A percentile compares a stretch with the other conserved stretches of the same genome.
Conservation (phyloP, 257 asterid genomes). For the Petunia secreta region DNA sequence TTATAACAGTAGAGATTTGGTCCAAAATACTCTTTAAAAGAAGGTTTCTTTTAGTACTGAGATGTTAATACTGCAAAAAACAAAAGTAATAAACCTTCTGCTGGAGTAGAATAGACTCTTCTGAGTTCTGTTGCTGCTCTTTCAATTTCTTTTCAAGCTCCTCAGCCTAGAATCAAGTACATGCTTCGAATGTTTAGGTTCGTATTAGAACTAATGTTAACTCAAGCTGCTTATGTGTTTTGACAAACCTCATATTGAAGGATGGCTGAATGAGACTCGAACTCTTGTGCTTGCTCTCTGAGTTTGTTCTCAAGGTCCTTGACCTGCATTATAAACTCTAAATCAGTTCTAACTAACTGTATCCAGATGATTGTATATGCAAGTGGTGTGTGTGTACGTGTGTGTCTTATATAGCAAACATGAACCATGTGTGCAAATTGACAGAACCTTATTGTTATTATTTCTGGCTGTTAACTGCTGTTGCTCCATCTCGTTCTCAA, state of each 20-base stretch:
- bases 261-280: constrained; percentile 51
- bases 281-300: constrained; percentile 58
- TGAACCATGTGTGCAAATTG: not conserved
- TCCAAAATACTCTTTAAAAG: not conserved
- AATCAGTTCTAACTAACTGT: no score
- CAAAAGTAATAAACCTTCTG: constrained; percentile 49
- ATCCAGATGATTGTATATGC: no score
- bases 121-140: constrained; percentile 56
- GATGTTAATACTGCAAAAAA: not conserved
- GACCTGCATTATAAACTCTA: constrained; percentile 46
- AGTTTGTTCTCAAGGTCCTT: constrained; percentile 76
- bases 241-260: constrained; percentile 70
- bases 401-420: not conserved
- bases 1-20: not conserved
- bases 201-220: not conserved
- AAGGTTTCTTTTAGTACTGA: not conserved
- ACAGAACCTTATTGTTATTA: constrained; percentile 66
- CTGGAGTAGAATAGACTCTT: constrained; percentile 44
- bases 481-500: constrained; percentile 71
- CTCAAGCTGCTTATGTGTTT: not conserved
- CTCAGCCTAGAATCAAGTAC: constrained; percentile 51
- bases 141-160: constrained; percentile 63
- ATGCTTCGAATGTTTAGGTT: not conserved
- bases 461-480: constrained; percentile 52
- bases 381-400: no score